A percentile compares a stretch with the other conserved stretches of the same genome.
These are phyloP conservation scores for Skeletonema potamos DNA, from an alignment of 108 stramenopile species.

Conservation along the genomic window DNA sequence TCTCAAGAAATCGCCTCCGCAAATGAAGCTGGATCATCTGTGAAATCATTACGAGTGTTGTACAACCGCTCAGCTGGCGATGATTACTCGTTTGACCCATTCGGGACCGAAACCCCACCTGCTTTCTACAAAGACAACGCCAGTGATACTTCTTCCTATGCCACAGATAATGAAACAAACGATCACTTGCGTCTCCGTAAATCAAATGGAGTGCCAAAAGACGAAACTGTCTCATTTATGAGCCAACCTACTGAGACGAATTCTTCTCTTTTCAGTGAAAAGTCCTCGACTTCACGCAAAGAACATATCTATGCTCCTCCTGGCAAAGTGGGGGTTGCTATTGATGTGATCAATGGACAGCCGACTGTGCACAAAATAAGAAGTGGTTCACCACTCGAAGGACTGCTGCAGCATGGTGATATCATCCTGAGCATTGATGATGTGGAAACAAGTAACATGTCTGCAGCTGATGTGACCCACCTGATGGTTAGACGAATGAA, in stretches of 20 bases:
- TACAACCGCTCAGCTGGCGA: conserved; percentile 11
- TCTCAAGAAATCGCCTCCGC: conserved; percentile 28
- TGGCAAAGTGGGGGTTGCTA: conserved; percentile 49
- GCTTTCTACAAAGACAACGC: conserved; percentile 2
- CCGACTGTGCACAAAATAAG: conserved; percentile 49
- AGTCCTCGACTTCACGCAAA: neutral
- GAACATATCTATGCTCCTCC: conserved; percentile 45
- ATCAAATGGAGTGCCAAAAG: neutral
- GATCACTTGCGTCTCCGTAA: neutral
- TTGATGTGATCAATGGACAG: conserved; percentile 43
- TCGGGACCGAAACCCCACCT: neutral
- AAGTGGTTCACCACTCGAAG: conserved; percentile 44
- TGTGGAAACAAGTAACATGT: conserved; percentile 47
- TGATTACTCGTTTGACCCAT: conserved; percentile 41
- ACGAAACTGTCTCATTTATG: neutral
- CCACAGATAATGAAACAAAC: neutral
- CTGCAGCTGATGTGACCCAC: conserved; percentile 46
- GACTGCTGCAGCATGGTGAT: conserved; percentile 34
- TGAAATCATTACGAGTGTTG: conserved; percentile 17
- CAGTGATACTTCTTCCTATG: neutral
- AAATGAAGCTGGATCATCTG: neutral
- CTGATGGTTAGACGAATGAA: conserved; percentile 62
- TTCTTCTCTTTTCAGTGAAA: neutral
- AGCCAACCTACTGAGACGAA: neutral
- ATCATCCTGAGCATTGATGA: conserved; percentile 47